Evolutionary conservation across 306 rosid species (phyloP).

Genomic region (Vicia sativa): DNA sequence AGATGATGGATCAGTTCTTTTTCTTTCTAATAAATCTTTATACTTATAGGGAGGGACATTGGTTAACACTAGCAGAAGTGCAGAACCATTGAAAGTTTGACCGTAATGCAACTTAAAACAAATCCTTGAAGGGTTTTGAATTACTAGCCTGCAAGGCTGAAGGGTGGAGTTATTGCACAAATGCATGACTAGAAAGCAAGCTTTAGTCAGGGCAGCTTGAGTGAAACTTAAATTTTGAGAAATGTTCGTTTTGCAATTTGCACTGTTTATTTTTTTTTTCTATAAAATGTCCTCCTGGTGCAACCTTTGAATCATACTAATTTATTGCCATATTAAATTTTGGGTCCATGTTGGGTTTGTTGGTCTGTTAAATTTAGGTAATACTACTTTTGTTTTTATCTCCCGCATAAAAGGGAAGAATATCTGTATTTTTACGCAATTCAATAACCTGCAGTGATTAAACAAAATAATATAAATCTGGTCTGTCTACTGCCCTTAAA

Average conservation of each 20-base stretch:
- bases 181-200: slow-evolving; percentile 30
- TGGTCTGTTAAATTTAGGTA: slow-evolving; percentile 14
- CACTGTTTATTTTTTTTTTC: neutral
- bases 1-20: neutral
- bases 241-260: slow-evolving; percentile 1
- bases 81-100: slow-evolving; percentile 2
- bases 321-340: slow-evolving; percentile 17
- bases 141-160: neutral
- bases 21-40: neutral
- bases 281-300: neutral
- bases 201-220: slow-evolving; percentile 26
- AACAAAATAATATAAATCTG: neutral
- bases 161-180: slow-evolving; percentile 5
- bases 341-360: slow-evolving; percentile 12
- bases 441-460: slow-evolving; percentile 5
- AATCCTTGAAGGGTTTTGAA: slow-evolving; percentile 23
- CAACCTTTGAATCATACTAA: neutral
- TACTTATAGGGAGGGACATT: neutral
- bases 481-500: neutral
- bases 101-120: neutral
- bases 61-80: neutral
- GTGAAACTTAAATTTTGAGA: slow-evolving; percentile 21
- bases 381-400: slow-evolving; percentile 28
- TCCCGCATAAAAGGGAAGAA: slow-evolving; percentile 17
- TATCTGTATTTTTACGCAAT: slow-evolving; percentile 10